Evolutionary conservation across 768 basidiomycete species (phyloP).

Genomic region (Boletus rufocinnamomeus): DNA sequence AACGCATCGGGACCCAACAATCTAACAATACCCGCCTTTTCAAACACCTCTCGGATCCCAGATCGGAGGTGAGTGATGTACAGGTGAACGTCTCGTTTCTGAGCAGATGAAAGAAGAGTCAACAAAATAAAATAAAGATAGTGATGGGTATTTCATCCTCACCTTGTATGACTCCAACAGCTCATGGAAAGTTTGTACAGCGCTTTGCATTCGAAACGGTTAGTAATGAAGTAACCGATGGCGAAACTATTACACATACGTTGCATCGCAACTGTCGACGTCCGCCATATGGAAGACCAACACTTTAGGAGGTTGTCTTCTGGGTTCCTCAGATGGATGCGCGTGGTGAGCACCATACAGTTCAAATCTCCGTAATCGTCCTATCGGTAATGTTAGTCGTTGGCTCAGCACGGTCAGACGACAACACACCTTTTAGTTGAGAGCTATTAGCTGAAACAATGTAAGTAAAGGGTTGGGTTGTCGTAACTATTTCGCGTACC

Average conservation of each 20-base stretch:
- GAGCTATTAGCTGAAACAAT: constrained; percentile 79
- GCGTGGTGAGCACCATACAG: constrained; percentile 77
- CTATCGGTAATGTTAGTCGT: constrained; percentile 38
- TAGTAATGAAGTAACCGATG: not conserved
- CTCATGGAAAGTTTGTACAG: constrained; percentile 82
- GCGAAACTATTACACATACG: constrained; percentile 52
- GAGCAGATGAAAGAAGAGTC: not conserved
- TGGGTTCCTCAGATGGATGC: constrained; percentile 89
- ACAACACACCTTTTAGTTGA: constrained; percentile 71
- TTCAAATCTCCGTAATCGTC: constrained; percentile 81
- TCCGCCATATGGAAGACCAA: constrained; percentile 94
- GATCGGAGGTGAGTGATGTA: constrained; percentile 49
- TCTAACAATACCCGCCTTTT: constrained; percentile 44
- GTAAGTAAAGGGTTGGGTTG: not conserved
- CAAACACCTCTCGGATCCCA: constrained; percentile 40
- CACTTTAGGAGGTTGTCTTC: constrained; percentile 69
- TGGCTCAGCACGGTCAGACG: not conserved
- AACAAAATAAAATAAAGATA: not conserved
- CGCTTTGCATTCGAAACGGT: constrained; percentile 44
- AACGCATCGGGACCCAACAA: constrained; percentile 48
- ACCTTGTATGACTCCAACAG: constrained; percentile 78
- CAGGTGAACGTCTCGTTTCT: constrained; percentile 47
- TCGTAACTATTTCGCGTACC: constrained; percentile 45
- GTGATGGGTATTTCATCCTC: not conserved
- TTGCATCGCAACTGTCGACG: constrained; percentile 88